Evolutionary conservation across 257 asterid genomes (phyloP), one percentile per base, ranked within the genome.

Genomic region (Asclepias syriaca): DNA sequence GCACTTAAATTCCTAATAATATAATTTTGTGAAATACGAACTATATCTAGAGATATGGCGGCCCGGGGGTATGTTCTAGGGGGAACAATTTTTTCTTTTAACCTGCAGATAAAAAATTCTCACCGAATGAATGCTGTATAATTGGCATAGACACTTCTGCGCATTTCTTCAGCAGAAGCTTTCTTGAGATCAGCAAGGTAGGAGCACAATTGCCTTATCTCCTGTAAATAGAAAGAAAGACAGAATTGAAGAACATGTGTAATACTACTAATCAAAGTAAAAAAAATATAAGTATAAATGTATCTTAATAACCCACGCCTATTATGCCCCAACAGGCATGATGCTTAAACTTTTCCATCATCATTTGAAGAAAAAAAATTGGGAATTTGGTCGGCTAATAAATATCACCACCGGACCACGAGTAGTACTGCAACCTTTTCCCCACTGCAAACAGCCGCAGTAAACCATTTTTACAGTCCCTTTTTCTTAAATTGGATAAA

Each of bases 81-180:
- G 58, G 43, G 49, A 53, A 32, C 18, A 53, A 22, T 19, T 75
- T 64, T 29, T 59, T 66, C 51, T 19, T 60, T 22, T 72, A 32
- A 70, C 24, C 70, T 34, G 9, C 5, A 48, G 9, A 8, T 19
- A 39, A 61, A 34, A 74, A 76, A 51, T 79, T 79, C 93, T 84
- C 80, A 95, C 99, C 98, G 95, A 69, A 95, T 95, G 83, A 95
- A 95, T 76, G 99, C 94, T 75, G 93, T 86, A 82, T 95, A 95
- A 80, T 95, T 95, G 68, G 98, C 97, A 77, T 87, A 95, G 55
- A 95, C 99, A 82, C 99, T 95, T 83, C 90, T 85, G 75, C 98
- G 95, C 99, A 95, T 92, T 85, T 92, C 99, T 83, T 95, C 99
- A 59, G 99, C 99, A 72, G 99, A 95, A 79, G 98, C 92, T 83